Evolutionary conservation across 2,329 filamentous ascomycete genomes (phyloP), one percentile per base, ranked within the genome.

Genomic region (Tolypocladium amazonense): DNA sequence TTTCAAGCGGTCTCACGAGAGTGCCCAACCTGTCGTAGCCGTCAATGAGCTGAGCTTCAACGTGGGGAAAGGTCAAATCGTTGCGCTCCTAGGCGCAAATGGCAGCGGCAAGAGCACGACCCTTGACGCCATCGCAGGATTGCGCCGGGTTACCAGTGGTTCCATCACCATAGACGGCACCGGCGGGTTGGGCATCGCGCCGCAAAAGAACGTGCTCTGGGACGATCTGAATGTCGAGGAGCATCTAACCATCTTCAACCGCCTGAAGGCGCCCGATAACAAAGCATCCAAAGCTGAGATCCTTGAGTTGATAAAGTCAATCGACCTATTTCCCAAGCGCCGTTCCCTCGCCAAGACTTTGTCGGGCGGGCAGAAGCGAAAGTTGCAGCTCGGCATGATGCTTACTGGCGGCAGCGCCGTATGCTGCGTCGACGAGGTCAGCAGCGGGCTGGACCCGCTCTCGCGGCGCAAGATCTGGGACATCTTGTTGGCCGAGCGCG

Each of bases 121-220:
- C 0, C 80, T 97, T 4, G 90, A 96, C 68, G 88, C 89, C 7
- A 92, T 97, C 64, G 89, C 91, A 14, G 92, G 92, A 3, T 81
- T 93, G 57, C 90, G 88, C 66, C 88, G 84, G 53, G 80, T 93
- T 27, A 91, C 89, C 0, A 85, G 82, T 60, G 92, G 92, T 3
- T 80, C 80, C 3, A 94, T 97, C 64, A 84, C 83, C 30, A 87
- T 96, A 54, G 87, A 92, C 64, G 87, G 87, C 0, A 87, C 85
- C 12, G 89, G 89, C 12, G 90, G 90, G 0, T 81, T 97, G 25
- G 92, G 92, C 18, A 86, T 96, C 50, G 93, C 91, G 60, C 92
- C 92, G 0, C 92, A 97, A 71, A 92, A 93, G 77, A 97, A 97
- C 66, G 92, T 97, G 7, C 81, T 97, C 38, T 97, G 92, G 92